Conservation (phyloP, 2,329 filamentous ascomycete genomes). For the Colletotrichum magnum region DNA sequence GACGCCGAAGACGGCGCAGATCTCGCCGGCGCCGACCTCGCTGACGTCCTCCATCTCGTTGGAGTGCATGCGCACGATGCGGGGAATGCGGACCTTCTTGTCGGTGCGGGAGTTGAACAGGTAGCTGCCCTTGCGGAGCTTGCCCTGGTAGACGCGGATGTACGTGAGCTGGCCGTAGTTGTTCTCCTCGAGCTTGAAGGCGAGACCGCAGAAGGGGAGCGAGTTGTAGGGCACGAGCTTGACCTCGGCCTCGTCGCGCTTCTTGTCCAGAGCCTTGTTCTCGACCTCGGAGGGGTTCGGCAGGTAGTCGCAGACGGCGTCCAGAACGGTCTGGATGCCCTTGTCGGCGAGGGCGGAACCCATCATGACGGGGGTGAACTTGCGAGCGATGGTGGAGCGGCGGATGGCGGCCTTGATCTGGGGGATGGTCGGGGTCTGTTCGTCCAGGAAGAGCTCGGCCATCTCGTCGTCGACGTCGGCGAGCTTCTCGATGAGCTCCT, state of each 20-base stretch:
- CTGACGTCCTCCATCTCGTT: slow-evolving; percentile 98
- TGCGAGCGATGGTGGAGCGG: slow-evolving; percentile 86
- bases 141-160: slow-evolving; percentile 97
- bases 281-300: slow-evolving; percentile 92
- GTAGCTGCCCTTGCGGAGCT: slow-evolving; percentile 87
- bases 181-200: slow-evolving; percentile 99
- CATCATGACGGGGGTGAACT: slow-evolving; percentile 97
- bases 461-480: slow-evolving; percentile 99
- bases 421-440: slow-evolving; percentile 80
- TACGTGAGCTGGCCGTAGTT: slow-evolving; percentile 99
- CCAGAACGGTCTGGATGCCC: slow-evolving; percentile 95
- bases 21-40: slow-evolving; percentile 95
- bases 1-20: slow-evolving; percentile 97
- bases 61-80: slow-evolving; percentile 99
- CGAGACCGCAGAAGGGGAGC: slow-evolving; percentile 92
- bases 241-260: slow-evolving; percentile 82
- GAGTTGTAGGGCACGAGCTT: slow-evolving; percentile 94
- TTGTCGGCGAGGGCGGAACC: slow-evolving; percentile 96
- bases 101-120: slow-evolving; percentile 94
- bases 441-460: slow-evolving; percentile 93
- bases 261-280: slow-evolving; percentile 89
- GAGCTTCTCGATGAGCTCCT: slow-evolving; percentile 91
- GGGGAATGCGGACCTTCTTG: slow-evolving; percentile 96
- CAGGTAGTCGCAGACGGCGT: slow-evolving; percentile 95
- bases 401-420: slow-evolving; percentile 96